A percentile compares a stretch with the other conserved stretches of the same genome.
Conservation (phyloP, 2,329 filamentous ascomycete genomes). For the Orbilia brochopaga region DNA sequence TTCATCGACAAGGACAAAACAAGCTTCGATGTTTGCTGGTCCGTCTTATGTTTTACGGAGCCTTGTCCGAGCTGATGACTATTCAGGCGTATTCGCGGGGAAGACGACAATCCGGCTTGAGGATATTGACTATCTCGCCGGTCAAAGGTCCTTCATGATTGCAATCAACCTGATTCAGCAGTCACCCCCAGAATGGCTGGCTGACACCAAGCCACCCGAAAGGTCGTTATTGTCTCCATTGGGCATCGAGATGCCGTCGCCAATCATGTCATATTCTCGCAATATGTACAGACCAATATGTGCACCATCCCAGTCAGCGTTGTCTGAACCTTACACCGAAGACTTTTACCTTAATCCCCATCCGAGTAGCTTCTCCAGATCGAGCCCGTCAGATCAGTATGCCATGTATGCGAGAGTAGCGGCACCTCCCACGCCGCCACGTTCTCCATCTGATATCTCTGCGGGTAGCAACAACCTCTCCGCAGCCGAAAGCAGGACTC, state of each 20-base stretch:
- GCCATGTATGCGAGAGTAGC: slow-evolving; percentile 18
- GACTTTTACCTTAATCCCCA: slow-evolving; percentile 5
- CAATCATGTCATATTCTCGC: slow-evolving; percentile 10
- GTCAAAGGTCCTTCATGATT: slow-evolving; percentile 48
- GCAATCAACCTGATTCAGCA: slow-evolving; percentile 47
- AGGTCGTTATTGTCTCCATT: slow-evolving; percentile 1
- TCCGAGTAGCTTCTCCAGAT: slow-evolving; percentile 33
- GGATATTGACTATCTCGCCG: slow-evolving; percentile 45
- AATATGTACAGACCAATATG: slow-evolving; percentile 37
- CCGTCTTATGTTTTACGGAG: slow-evolving; percentile 43
- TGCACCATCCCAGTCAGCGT: slow-evolving; percentile 23
- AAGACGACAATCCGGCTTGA: slow-evolving; percentile 34
- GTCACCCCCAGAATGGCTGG: slow-evolving; percentile 41
- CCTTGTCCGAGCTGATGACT: slow-evolving; percentile 46
- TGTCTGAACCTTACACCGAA: slow-evolving; percentile 16
- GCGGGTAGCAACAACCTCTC: slow-evolving; percentile 16
- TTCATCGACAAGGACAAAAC: slow-evolving; percentile 43
- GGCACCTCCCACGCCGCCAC: slow-evolving; percentile 32
- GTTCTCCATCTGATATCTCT: slow-evolving; percentile 37
- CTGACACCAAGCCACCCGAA: slow-evolving; percentile 20
- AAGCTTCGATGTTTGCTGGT: slow-evolving; percentile 38
- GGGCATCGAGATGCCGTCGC: slow-evolving; percentile 23
- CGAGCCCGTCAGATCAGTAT: slow-evolving; percentile 23
- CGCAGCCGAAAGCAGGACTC: slow-evolving; percentile 9
- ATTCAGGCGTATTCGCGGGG: slow-evolving; percentile 18